A percentile compares a stretch with the other conserved stretches of the same genome.
Conservation (phyloP, 176 grass and related monocot genomes). For the Ananas comosus region DNA sequence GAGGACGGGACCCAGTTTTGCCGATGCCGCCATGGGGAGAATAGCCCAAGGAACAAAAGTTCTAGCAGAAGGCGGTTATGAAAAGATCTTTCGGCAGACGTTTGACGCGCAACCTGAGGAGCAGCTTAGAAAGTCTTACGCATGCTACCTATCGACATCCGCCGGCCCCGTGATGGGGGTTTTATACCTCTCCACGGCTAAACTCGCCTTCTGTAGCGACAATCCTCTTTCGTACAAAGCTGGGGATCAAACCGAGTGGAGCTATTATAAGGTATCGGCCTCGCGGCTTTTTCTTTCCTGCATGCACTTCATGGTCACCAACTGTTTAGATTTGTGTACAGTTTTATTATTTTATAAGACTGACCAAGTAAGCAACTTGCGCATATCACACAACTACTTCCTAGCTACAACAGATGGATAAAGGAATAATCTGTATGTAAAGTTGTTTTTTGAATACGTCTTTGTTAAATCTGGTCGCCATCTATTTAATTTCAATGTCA, state of each 20-base stretch:
- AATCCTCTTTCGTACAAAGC: constrained; percentile 45
- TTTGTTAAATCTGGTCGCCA: too few relatives aligned
- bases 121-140: constrained; percentile 68
- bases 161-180: constrained; percentile 68
- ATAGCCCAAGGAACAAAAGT: constrained; percentile 77
- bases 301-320: background rate
- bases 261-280: constrained; percentile 59
- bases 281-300: background rate
- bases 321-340: background rate
- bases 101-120: constrained; percentile 64
- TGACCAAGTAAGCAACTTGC: too few relatives aligned
- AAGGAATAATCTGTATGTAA: too few relatives aligned
- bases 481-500: too few relatives aligned
- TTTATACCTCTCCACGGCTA: constrained; percentile 66
- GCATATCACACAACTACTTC: too few relatives aligned
- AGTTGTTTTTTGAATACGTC: too few relatives aligned
- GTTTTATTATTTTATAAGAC: background rate
- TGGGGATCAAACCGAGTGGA: constrained; percentile 51
- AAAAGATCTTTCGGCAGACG: constrained; percentile 59
- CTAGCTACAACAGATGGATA: too few relatives aligned
- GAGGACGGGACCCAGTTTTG: constrained; percentile 66
- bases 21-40: constrained; percentile 69
- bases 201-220: constrained; percentile 88
- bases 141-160: constrained; percentile 77
- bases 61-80: constrained; percentile 73